These are phyloP conservation scores for Solanum virginianum DNA, from an alignment of 257 asterid genomes.

Conservation along the genomic window DNA sequence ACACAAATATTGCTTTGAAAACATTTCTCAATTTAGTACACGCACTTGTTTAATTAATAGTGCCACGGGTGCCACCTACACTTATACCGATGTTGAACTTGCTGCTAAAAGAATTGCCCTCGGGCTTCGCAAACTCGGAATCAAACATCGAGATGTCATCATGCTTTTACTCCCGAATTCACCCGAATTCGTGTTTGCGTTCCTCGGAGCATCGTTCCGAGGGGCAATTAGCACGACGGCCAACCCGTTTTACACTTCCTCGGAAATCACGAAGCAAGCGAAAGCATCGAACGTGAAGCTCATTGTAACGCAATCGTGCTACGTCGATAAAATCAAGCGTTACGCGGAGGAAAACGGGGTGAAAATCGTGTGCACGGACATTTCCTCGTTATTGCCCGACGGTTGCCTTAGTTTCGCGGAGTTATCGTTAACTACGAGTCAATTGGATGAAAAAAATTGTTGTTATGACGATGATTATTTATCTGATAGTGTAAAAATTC, in stretches of 20 bases:
- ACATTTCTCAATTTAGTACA: constrained; percentile 11
- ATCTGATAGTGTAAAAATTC: constrained; percentile 10
- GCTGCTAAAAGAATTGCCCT: constrained; percentile 10
- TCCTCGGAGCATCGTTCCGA: constrained; percentile 19
- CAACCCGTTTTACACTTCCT: constrained; percentile 20
- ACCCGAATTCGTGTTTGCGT: constrained; percentile 21
- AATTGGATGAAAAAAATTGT: not conserved
- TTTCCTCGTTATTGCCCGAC: not conserved
- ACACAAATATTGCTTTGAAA: constrained; percentile 19
- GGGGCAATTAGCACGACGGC: constrained; percentile 23
- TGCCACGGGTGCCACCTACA: constrained; percentile 4
- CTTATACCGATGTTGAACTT: constrained; percentile 17
- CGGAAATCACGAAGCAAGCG: constrained; percentile 19
- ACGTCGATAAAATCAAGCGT: constrained; percentile 9
- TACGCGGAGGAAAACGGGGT: not conserved
- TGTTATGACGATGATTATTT: not conserved
- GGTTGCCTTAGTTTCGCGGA: constrained; percentile 11
- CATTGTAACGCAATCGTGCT: constrained; percentile 14
- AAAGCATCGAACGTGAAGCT: constrained; percentile 18
- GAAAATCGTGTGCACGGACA: constrained; percentile 9
- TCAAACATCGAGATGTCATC: constrained; percentile 16
- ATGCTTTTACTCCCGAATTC: constrained; percentile 25
- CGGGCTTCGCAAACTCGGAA: constrained; percentile 11
- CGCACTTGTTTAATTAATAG: constrained; percentile 23
- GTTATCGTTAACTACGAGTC: not conserved